Evolutionary conservation across 2,329 filamentous ascomycete genomes (phyloP).

Genomic region (Fusarium poae): DNA sequence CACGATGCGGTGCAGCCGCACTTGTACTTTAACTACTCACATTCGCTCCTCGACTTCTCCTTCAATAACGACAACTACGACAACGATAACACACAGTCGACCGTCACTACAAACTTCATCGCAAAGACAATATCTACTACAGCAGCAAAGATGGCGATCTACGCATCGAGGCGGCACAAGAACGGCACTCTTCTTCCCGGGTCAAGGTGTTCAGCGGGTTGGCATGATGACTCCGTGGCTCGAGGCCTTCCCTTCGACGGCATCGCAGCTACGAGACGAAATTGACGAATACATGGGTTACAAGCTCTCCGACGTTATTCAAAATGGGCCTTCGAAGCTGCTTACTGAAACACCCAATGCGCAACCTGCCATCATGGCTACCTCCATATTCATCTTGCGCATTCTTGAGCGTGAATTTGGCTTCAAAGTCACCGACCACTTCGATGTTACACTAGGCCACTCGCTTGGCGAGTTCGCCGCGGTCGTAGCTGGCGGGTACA

Average conservation of each 20-base stretch:
- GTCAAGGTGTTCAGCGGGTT: slow-evolving; percentile 89
- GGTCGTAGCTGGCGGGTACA: slow-evolving; percentile 84
- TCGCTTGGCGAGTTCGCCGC: slow-evolving; percentile 95
- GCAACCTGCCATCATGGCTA: slow-evolving; percentile 96
- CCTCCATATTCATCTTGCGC: slow-evolving; percentile 88
- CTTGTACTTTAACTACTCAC: slow-evolving; percentile 23
- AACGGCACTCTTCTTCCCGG: slow-evolving; percentile 74
- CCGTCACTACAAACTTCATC: slow-evolving; percentile 13
- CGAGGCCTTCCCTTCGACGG: slow-evolving; percentile 84
- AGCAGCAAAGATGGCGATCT: slow-evolving; percentile 50
- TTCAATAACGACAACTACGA: background rate
- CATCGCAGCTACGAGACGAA: slow-evolving; percentile 82
- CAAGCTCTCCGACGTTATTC: slow-evolving; percentile 82
- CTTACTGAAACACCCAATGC: slow-evolving; percentile 88
- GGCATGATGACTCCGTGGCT: slow-evolving; percentile 91
- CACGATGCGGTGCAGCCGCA: slow-evolving; percentile 48
- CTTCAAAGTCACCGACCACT: slow-evolving; percentile 76
- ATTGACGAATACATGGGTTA: slow-evolving; percentile 83
- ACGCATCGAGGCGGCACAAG: slow-evolving; percentile 56
- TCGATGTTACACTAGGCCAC: slow-evolving; percentile 89
- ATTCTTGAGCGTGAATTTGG: slow-evolving; percentile 88
- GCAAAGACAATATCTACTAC: slow-evolving; percentile 7
- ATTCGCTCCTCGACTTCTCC: slow-evolving; percentile 11
- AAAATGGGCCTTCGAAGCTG: slow-evolving; percentile 79
- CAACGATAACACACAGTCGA: slow-evolving; percentile 12